These are phyloP conservation scores for Lizonia empirigonia DNA, from an alignment of 2,329 filamentous ascomycete species.

Conservation along the genomic window DNA sequence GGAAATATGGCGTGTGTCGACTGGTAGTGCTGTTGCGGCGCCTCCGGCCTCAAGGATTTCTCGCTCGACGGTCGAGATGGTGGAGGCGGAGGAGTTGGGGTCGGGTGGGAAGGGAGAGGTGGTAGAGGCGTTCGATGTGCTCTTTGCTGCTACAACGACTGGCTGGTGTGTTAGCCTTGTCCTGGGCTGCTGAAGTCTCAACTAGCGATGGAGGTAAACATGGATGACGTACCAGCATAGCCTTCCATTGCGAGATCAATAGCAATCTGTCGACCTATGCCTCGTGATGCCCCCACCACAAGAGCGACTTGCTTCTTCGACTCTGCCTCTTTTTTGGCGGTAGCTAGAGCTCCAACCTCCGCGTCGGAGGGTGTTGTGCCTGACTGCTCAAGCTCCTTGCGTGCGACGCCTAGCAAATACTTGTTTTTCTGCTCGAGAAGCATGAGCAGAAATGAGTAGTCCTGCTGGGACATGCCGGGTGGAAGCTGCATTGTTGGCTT, in stretches of 20 bases:
- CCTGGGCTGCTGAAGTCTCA: too few relatives aligned
- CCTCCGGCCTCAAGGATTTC: constrained; percentile 72
- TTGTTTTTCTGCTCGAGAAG: not conserved
- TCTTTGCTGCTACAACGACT: constrained; percentile 79
- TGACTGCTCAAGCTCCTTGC: constrained; percentile 1
- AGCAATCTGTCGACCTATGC: constrained; percentile 81
- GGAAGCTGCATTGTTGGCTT: not conserved
- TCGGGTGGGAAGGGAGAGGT: constrained; percentile 70
- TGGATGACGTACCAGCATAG: constrained; percentile 65
- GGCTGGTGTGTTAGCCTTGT: not conserved
- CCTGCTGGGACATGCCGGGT: not conserved
- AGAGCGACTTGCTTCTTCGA: constrained; percentile 64
- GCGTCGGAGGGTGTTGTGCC: not conserved
- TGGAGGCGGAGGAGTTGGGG: constrained; percentile 75
- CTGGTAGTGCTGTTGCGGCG: constrained; percentile 67
- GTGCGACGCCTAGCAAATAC: not conserved
- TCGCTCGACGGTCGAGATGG: constrained; percentile 77
- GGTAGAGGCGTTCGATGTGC: constrained; percentile 66
- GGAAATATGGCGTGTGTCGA: constrained; percentile 71
- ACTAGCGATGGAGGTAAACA: too few relatives aligned
- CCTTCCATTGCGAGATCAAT: constrained; percentile 74
- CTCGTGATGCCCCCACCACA: constrained; percentile 76
- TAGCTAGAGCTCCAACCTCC: constrained; percentile 7
- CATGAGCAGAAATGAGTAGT: not conserved
- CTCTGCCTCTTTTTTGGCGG: not conserved